Evolutionary conservation across 208 protist species (phyloP).

Genomic region (Acanthamoeba divionensis): DNA sequence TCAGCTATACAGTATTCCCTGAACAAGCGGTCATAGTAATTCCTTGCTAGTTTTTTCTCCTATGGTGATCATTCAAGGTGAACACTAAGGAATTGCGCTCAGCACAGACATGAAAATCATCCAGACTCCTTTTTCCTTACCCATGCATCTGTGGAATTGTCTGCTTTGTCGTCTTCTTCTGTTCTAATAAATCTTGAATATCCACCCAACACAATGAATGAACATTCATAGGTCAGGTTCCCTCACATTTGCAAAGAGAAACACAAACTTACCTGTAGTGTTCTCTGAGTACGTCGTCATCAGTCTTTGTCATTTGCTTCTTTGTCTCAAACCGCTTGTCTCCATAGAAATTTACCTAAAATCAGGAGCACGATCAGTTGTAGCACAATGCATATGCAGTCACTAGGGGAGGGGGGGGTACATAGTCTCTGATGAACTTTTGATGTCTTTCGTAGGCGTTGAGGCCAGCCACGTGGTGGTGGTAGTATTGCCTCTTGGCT

Average conservation of each 20-base stretch:
- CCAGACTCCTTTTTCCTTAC: no score
- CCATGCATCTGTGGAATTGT: slow-evolving; percentile 17
- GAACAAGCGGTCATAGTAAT: slow-evolving; percentile 44
- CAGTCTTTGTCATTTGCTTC: neutral
- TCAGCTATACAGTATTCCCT: slow-evolving; percentile 50
- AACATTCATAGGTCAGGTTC: neutral
- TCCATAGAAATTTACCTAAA: neutral
- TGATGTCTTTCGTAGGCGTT: slow-evolving; percentile 33
- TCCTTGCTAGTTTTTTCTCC: slow-evolving; percentile 22
- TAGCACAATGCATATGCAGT: neutral
- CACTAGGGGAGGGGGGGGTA: neutral
- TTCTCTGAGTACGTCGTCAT: slow-evolving; percentile 29
- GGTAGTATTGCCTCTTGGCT: neutral
- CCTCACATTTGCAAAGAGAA: neutral
- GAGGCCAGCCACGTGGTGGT: neutral
- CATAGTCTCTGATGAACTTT: slow-evolving; percentile 33
- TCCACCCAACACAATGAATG: no score
- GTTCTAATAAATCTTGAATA: neutral
- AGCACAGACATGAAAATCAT: no score
- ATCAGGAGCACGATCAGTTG: neutral
- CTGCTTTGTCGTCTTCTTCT: slow-evolving; percentile 41
- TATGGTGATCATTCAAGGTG: no score
- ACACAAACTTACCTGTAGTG: neutral
- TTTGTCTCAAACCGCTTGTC: neutral
- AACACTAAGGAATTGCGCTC: no score